A percentile compares a stretch with the other conserved stretches of the same genome.
phyloP scores from a whole-genome alignment of 345 rosid genomes.

The Excoecaria cochinchinensis region DNA sequence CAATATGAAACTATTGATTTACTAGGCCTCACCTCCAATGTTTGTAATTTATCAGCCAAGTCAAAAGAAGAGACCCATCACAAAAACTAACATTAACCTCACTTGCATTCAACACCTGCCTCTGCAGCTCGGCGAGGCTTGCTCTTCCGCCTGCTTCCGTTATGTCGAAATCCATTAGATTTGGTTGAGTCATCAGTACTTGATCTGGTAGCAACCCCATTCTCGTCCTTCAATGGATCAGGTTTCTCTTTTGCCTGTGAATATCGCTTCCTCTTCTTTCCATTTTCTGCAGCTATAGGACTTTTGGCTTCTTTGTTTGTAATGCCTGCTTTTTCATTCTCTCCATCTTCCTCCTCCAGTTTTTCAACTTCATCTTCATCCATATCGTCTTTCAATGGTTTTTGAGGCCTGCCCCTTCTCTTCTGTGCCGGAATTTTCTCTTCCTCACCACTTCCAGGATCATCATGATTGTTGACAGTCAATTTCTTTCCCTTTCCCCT shows the following conservation, averaged over 20 bases:
- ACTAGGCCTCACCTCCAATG: conserved; percentile 37
- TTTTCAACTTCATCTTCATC: conserved; percentile 54
- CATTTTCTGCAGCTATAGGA: conserved; percentile 45
- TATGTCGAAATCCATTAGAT: conserved; percentile 62
- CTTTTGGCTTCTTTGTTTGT: conserved; percentile 40
- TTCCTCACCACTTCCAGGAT: conserved; percentile 60
- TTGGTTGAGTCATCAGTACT: conserved; percentile 49
- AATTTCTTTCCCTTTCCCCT: conserved; percentile 64
- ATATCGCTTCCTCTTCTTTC: conserved; percentile 59
- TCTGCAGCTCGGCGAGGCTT: conserved; percentile 78
- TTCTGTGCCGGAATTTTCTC: conserved; percentile 67
- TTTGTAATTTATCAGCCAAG: conserved; percentile 19
- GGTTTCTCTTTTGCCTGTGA: conserved; percentile 49
- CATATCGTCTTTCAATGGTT: conserved; percentile 57
- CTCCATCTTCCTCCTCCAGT: conserved; percentile 50
- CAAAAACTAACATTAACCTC: conserved; percentile 21
- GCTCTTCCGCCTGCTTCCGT: conserved; percentile 65
- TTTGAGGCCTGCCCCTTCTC: conserved; percentile 73
- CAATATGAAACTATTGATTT: conserved; percentile 23
- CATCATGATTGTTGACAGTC: conserved; percentile 50
- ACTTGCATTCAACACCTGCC: conserved; percentile 65
- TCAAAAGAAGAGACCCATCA: conserved; percentile 28
- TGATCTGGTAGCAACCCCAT: conserved; percentile 44
- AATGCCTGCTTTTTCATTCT: conserved; percentile 38
- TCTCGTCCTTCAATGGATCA: conserved; percentile 50